A percentile compares a stretch with the other conserved stretches of the same genome.
Evolutionary conservation across 2,329 filamentous ascomycete species (phyloP).

Genomic region (Claviceps monticola): DNA sequence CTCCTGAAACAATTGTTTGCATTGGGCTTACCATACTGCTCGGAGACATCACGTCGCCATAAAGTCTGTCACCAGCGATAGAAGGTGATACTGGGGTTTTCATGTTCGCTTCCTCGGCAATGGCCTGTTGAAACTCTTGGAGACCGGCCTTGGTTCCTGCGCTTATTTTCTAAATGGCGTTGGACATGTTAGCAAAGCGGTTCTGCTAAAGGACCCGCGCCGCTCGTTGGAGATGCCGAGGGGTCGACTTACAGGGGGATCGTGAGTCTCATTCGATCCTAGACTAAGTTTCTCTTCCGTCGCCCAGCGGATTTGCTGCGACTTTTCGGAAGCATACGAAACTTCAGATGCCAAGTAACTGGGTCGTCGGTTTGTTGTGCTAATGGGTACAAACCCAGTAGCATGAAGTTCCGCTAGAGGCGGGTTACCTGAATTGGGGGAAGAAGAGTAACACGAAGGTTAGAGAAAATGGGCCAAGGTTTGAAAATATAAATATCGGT

Average conservation of each 20-base stretch:
- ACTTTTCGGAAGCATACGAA: not conserved
- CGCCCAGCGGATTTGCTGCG: not conserved
- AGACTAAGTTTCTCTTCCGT: not conserved
- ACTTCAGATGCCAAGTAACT: not conserved
- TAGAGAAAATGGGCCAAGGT: not conserved
- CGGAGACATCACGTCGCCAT: slow-evolving; percentile 9
- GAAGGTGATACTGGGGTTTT: slow-evolving; percentile 2
- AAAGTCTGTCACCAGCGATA: slow-evolving; percentile 1
- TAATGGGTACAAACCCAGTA: slow-evolving; percentile 12
- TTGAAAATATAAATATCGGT: not conserved
- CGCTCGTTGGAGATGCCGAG: not conserved
- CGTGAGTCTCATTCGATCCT: not conserved
- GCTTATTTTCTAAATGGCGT: not conserved
- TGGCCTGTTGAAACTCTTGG: slow-evolving; percentile 1
- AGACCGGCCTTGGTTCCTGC: not conserved
- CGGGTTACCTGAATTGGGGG: slow-evolving; percentile 24
- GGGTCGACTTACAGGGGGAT: no score
- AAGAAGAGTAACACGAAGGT: not conserved
- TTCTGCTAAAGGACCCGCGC: not conserved
- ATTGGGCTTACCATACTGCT: slow-evolving; percentile 2
- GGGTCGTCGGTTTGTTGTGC: not conserved
- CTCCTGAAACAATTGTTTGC: slow-evolving; percentile 1
- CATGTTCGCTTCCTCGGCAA: slow-evolving; percentile 2
- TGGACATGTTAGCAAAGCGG: not conserved
- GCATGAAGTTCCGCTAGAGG: slow-evolving; percentile 30